Conservation (phyloP, 106 monocot species). For the Dactylorhiza incarnata region DNA sequence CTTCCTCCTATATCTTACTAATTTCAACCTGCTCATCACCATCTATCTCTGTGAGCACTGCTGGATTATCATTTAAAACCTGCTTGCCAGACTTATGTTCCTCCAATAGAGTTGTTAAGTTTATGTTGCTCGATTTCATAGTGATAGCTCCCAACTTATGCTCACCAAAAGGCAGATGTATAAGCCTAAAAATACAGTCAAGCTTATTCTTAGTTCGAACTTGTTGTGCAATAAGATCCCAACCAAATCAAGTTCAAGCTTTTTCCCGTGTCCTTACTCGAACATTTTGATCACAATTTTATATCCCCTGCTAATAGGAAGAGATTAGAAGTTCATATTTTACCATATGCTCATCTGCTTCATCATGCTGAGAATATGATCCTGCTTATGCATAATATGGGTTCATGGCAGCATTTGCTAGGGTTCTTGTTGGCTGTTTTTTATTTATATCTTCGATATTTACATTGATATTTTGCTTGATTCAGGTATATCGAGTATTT, state of each 20-base stretch:
- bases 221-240: constrained; percentile 91
- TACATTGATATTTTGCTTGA: too few relatives aligned
- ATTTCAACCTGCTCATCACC: constrained; percentile 4
- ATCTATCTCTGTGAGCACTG: constrained; percentile 8
- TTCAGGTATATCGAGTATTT: too few relatives aligned
- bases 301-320: constrained; percentile 32
- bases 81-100: not conserved
- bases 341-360: not conserved
- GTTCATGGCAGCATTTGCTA: too few relatives aligned
- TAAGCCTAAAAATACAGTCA: constrained; percentile 77
- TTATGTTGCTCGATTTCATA: constrained; percentile 29
- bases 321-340: not conserved
- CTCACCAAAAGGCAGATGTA: constrained; percentile 87
- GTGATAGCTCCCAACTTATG: constrained; percentile 37
- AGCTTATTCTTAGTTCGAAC: constrained; percentile 67
- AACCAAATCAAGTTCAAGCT: constrained; percentile 27
- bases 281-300: constrained; percentile 60
- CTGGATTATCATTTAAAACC: not conserved
- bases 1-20: constrained; percentile 19
- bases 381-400: too few relatives aligned
- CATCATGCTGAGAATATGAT: too few relatives aligned
- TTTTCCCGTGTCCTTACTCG: constrained; percentile 17
- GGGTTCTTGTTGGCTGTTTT: too few relatives aligned
- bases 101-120: not conserved
- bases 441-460: too few relatives aligned